Base-by-base conservation (phyloP, 2,329 filamentous ascomycete species). In the Cytospora mali region DNA sequence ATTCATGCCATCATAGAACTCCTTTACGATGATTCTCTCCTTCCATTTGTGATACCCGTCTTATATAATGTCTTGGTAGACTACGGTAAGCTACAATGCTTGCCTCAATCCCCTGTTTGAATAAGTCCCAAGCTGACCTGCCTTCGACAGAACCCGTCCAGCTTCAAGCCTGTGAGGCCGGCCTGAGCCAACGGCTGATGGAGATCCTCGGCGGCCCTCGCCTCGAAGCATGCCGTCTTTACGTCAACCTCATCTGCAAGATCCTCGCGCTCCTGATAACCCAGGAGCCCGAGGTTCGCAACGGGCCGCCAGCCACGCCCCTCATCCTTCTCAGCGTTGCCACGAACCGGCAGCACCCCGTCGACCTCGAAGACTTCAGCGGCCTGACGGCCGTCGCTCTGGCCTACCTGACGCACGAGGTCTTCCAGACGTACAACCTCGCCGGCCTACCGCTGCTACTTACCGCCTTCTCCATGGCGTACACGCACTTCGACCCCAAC, bases 21-120 rank as follows among this genome's bases (percentile, higher is more conserved):
- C 39, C 72, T 88, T 10, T 67, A 74, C 16, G 72, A 84, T 42
- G 79, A 84, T 55, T 71, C 74, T 0, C 67, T 87, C 21, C 72
- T 86, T 9, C 72, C 77, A 0, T 84, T 84, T 69, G 78, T 79
- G 39, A 80, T 88, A 48, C 83, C 85, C 0, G 86, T 88, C 9
- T 73, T 88, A 4, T 87, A 83, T 72, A 89, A 89, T 69, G 78
- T 87, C 54, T 80, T 85, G 60, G 80, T 88, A 16, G 86, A 89
- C 70, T 88, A 87, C 69, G 84, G 85, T 88, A 71, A 74, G 79
- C 18, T 10, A 6, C 14, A 6, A 18, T 21, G 1, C 14, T 6
- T 27, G 6, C 13, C 6, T 13, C 25, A 9, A 31, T 6, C 23
- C 1, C 4, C 27, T 6, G 13, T 27, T 21, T 7, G 25, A 28